These are phyloP conservation scores for Psilocybe tampanensis DNA, from an alignment of 768 basidiomycete genomes.

Conservation along the genomic window DNA sequence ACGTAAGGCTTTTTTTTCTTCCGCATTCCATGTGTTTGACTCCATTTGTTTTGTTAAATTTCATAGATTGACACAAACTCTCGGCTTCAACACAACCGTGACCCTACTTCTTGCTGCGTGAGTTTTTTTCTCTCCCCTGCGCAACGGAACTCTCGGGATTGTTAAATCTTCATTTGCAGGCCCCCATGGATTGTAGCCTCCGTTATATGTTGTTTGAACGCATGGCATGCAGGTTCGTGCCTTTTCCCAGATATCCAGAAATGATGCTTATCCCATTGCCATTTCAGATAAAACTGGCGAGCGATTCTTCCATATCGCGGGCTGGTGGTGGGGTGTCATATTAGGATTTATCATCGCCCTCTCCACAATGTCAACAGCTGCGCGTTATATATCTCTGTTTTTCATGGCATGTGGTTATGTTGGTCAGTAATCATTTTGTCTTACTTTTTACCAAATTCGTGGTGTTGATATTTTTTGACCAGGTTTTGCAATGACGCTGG, in stretches of 20 bases:
- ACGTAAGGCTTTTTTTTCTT: slow-evolving; percentile 33
- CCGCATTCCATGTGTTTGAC: background rate
- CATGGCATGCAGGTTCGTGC: slow-evolving; percentile 48
- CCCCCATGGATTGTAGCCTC: slow-evolving; percentile 67
- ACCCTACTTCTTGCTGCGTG: slow-evolving; percentile 65
- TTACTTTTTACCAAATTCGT: background rate
- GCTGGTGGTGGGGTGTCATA: slow-evolving; percentile 63
- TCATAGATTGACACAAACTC: slow-evolving; percentile 55
- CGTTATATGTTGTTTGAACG: slow-evolving; percentile 49
- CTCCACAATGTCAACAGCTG: slow-evolving; percentile 51
- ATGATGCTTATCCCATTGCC: too few species aligned
- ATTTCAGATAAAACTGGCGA: slow-evolving; percentile 56
- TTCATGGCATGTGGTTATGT: slow-evolving; percentile 59
- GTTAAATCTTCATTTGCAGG: too few species aligned
- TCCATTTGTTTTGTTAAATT: background rate
- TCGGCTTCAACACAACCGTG: slow-evolving; percentile 61
- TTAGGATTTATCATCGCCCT: slow-evolving; percentile 63
- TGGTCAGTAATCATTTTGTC: slow-evolving; percentile 14
- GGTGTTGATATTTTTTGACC: background rate
- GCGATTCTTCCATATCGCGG: slow-evolving; percentile 61
- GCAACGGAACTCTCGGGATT: too few species aligned
- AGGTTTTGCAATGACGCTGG: slow-evolving; percentile 51
- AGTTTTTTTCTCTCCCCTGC: too few species aligned
- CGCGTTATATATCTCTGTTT: slow-evolving; percentile 63
- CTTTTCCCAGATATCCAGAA: background rate